These are phyloP conservation scores for Candida pseudocylindracea DNA, from an alignment of 1,139 yeast genomes.

Conservation along the genomic window DNA sequence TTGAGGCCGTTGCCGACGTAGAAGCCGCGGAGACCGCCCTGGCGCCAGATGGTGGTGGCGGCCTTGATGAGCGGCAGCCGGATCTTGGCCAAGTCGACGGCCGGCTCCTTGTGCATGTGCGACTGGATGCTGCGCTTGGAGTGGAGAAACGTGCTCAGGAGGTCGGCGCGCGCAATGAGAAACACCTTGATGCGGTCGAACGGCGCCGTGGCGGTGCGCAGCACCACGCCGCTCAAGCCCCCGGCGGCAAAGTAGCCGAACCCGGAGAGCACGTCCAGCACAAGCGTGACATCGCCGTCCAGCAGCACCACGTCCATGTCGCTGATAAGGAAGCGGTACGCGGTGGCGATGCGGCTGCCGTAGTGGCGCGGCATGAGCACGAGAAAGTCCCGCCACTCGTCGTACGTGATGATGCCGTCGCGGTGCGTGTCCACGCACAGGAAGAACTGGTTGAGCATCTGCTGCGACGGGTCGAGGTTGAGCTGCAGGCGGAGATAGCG, in stretches of 20 bases:
- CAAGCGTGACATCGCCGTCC: slow-evolving; percentile 80
- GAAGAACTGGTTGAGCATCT: slow-evolving; percentile 36
- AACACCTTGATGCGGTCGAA: slow-evolving; percentile 88
- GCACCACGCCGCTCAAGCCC: slow-evolving; percentile 86
- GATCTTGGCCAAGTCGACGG: slow-evolving; percentile 8
- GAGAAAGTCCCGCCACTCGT: slow-evolving; percentile 70
- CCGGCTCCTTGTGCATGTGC: slow-evolving; percentile 9
- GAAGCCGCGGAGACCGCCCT: slow-evolving; percentile 73
- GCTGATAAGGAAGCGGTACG: slow-evolving; percentile 61
- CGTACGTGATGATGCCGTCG: slow-evolving; percentile 57
- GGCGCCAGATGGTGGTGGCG: slow-evolving; percentile 58
- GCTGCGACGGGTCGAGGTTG: slow-evolving; percentile 27
- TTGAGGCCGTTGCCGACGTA: slow-evolving; percentile 92
- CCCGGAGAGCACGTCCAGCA: slow-evolving; percentile 61
- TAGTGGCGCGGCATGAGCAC: slow-evolving; percentile 58
- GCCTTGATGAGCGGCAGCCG: slow-evolving; percentile 64
- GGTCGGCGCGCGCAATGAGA: slow-evolving; percentile 76
- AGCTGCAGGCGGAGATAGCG: slow-evolving; percentile 33
- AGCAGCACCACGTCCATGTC: slow-evolving; percentile 50
- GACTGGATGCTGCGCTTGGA: slow-evolving; percentile 25
- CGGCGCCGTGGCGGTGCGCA: slow-evolving; percentile 96
- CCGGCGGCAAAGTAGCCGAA: slow-evolving; percentile 87
- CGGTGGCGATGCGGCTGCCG: slow-evolving; percentile 57
- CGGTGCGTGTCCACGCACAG: slow-evolving; percentile 32
- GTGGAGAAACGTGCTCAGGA: slow-evolving; percentile 43